These are phyloP conservation scores for Talaromyces liani DNA, from an alignment of 495 filamentous ascomycete genomes.

Conservation along the genomic window DNA sequence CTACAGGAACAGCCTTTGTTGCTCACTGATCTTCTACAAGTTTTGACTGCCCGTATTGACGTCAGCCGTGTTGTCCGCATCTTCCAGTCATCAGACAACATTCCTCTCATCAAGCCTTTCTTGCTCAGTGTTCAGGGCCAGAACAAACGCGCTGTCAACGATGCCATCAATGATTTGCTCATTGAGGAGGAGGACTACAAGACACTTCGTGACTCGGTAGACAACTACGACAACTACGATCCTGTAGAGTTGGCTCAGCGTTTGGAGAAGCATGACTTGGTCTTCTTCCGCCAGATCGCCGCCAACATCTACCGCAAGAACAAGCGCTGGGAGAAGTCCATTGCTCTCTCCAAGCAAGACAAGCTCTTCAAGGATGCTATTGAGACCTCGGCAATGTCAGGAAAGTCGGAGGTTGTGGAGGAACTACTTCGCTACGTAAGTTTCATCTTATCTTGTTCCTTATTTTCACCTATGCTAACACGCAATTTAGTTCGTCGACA, in stretches of 20 bases:
- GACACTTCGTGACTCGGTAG: slow-evolving; percentile 92
- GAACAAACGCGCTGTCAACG: slow-evolving; percentile 97
- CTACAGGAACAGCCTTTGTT: slow-evolving; percentile 93
- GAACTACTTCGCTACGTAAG: slow-evolving; percentile 95
- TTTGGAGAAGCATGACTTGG: slow-evolving; percentile 90
- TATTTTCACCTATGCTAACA: slow-evolving; percentile 22
- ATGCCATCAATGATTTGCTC: slow-evolving; percentile 94
- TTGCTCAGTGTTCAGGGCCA: slow-evolving; percentile 91
- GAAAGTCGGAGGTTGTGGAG: slow-evolving; percentile 85
- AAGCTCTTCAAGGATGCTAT: slow-evolving; percentile 99
- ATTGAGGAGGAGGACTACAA: slow-evolving; percentile 99
- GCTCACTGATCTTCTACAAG: slow-evolving; percentile 90
- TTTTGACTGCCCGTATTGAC: slow-evolving; percentile 85
- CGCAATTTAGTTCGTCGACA: slow-evolving; percentile 81
- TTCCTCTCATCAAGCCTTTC: slow-evolving; percentile 98
- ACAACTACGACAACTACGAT: slow-evolving; percentile 99
- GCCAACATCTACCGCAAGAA: slow-evolving; percentile 99
- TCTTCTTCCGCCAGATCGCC: slow-evolving; percentile 99
- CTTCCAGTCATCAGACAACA: slow-evolving; percentile 97
- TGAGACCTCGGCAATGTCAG: slow-evolving; percentile 94
- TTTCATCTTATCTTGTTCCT: slow-evolving; percentile 15
- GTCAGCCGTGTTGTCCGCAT: slow-evolving; percentile 97
- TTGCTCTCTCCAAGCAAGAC: slow-evolving; percentile 95
- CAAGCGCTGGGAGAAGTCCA: slow-evolving; percentile 99
- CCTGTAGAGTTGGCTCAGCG: slow-evolving; percentile 90